phyloP scores from a whole-genome alignment of 257 asterid species.

The Solanum sejunctum region DNA sequence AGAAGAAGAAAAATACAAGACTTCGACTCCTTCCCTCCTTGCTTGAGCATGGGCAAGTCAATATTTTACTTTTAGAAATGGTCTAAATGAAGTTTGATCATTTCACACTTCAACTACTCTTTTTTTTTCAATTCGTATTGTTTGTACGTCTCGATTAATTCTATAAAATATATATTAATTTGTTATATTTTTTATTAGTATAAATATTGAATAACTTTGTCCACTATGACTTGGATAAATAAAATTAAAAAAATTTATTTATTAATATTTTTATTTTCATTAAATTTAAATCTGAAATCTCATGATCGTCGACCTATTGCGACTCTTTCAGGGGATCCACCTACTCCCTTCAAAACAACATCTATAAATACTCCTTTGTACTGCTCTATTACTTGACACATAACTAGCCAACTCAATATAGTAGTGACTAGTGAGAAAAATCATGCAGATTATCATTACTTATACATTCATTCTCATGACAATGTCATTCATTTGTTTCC shows the following conservation, averaged over 20 bases:
- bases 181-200: neutral
- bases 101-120: neutral
- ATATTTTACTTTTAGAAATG: neutral
- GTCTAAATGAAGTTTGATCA: neutral
- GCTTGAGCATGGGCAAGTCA: neutral
- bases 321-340: neutral
- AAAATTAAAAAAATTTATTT: neutral
- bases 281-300: fast-evolving
- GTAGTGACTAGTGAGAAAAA: neutral
- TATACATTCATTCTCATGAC: neutral
- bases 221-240: neutral
- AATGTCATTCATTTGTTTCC: neutral
- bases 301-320: neutral
- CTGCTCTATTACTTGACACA: neutral
- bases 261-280: neutral
- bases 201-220: neutral
- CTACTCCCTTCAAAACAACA: neutral
- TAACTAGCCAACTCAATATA: neutral
- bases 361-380: neutral
- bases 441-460: neutral
- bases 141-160: neutral
- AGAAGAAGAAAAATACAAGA: neutral
- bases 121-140: neutral
- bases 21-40: neutral
- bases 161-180: neutral